Percentiles rank a stretch among this genome's conserved stretches.
Conservation (phyloP, 2,329 filamentous ascomycete species). For the Pseudogymnoascus sp. region DNA sequence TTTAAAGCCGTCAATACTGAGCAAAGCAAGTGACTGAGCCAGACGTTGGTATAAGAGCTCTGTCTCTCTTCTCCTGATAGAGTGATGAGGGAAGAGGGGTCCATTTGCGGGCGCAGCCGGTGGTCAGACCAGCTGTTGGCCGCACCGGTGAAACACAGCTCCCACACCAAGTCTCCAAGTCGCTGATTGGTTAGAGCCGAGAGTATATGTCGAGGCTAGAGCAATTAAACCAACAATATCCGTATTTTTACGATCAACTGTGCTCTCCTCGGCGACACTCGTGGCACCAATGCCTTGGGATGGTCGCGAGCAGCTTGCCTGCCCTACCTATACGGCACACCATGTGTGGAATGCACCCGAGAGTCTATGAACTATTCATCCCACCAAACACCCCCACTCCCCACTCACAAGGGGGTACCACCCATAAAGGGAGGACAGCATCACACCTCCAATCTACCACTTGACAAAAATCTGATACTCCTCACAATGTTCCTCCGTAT, state of each 20-base stretch:
- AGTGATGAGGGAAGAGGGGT: background rate
- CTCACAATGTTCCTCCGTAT: constrained; percentile 11
- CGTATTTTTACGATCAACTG: background rate
- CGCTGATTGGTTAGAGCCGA: background rate
- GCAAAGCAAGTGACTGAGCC: background rate
- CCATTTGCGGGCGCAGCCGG: background rate
- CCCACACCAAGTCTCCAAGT: background rate
- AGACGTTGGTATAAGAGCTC: background rate
- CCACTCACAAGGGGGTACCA: no score
- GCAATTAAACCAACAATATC: background rate
- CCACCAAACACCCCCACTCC: background rate
- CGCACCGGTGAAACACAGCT: background rate
- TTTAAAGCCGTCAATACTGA: background rate
- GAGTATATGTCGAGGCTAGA: background rate
- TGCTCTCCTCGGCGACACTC: background rate
- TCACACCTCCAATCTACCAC: background rate
- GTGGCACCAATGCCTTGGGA: no score
- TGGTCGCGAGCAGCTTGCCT: background rate
- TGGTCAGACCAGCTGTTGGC: background rate
- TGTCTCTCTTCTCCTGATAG: background rate
- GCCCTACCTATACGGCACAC: background rate
- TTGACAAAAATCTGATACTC: background rate
- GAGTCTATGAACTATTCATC: background rate
- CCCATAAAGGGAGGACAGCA: background rate
- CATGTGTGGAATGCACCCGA: background rate